These are phyloP conservation scores for Tuber microsphaerosporum DNA, from an alignment of 495 filamentous ascomycete species.

Conservation along the genomic window DNA sequence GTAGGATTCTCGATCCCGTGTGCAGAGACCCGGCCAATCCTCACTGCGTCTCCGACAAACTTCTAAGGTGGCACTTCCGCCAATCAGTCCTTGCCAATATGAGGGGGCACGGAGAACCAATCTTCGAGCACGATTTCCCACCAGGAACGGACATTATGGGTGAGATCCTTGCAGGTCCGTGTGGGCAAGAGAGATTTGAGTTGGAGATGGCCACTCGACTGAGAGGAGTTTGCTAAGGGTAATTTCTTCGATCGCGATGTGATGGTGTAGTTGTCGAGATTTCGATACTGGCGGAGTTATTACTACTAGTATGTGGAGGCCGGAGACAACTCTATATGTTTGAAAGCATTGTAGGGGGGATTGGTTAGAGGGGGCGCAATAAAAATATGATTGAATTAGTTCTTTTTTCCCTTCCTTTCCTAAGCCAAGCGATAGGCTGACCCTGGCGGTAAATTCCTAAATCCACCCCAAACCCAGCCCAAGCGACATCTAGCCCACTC, in stretches of 20 bases:
- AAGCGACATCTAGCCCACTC: neutral
- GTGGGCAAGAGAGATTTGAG: slow-evolving; percentile 34
- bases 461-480: neutral
- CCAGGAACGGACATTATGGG: slow-evolving; percentile 39
- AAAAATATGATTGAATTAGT: too few species aligned
- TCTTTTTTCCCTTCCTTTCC: too few species aligned
- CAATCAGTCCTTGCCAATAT: slow-evolving; percentile 42
- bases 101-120: slow-evolving; percentile 40
- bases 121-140: slow-evolving; percentile 42
- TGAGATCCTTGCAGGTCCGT: slow-evolving; percentile 33
- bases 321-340: neutral
- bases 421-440: too few species aligned
- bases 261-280: neutral
- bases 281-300: neutral
- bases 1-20: slow-evolving; percentile 32
- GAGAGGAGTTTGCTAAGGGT: neutral
- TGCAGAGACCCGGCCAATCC: slow-evolving; percentile 32
- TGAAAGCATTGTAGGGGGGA: too few species aligned
- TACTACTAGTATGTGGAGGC: slow-evolving; percentile 1
- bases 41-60: slow-evolving; percentile 34
- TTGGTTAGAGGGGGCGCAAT: too few species aligned
- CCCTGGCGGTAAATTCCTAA: neutral
- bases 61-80: slow-evolving; percentile 42
- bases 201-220: slow-evolving; percentile 16
- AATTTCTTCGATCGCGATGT: neutral